Base-by-base conservation (phyloP, 2,329 filamentous ascomycete species). In the Fusarium duplospermum region DNA sequence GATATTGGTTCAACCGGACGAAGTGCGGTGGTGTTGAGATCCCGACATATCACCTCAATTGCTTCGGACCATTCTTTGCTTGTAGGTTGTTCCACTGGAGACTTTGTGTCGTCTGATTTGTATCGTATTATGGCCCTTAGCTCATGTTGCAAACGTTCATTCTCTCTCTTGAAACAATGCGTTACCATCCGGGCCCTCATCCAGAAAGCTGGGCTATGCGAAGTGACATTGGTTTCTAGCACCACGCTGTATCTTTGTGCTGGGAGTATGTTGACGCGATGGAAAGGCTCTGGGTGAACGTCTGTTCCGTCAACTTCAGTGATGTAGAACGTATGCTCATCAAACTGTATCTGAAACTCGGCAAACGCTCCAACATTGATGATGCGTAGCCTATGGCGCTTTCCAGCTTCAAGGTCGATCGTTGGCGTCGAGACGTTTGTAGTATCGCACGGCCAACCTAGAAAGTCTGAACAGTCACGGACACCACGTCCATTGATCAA, bases 241-340 rank as follows among this genome's bases (percentile, higher is more conserved):
- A 94, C 81, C 16, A 92, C 86, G 76, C 91, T 93, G 76, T 93
- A 94, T 16, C 93, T 87, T 78, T 94, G 93, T 0, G 92, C 92
- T 2, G 92, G 91, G 9, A 91, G 87, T 24, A 95, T 84, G 69
- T 93, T 91, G 62, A 94, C 82, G 70, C 90, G 88, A 36, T 88
- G 86, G 8, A 91, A 87, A 2, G 88, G 84, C 6, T 84, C 83
- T 0, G 92, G 90, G 66, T 90, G 86, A 1, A 93, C 89, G 38
- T 90, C 88, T 2, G 91, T 90, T 18, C 92, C 93, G 77, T 94
- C 93, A 0, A 93, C 90, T 79, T 94, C 93, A 11, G 92, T 90
- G 54, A 94, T 83, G 36, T 84, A 84, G 80, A 93, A 90, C 1
- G 84, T 79, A 74, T 94, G 93, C 59, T 89, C 88, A 72, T 94